Evolutionary conservation across 2,329 filamentous ascomycete species (phyloP), one percentile per base, ranked within the genome.

Genomic region (Coniochaeta sp.): DNA sequence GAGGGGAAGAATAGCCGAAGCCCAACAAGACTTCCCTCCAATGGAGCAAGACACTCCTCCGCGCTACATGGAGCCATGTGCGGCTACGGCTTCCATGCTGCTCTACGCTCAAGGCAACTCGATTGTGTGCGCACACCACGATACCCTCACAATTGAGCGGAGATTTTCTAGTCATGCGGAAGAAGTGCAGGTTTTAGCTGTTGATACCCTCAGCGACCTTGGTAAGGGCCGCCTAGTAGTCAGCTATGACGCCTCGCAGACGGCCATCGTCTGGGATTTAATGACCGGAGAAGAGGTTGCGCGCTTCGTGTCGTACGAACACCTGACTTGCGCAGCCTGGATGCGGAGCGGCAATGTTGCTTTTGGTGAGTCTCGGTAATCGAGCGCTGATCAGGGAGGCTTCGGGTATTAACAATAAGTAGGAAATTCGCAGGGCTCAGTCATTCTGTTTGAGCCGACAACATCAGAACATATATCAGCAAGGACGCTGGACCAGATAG

Each of bases 311-410:
- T 95, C 93, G 0, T 97, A 96, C 70, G 91, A 96, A 69, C 85
- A 90, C 65, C 82, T 98, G 64, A 88, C 87, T 24, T 88, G 91
- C 33, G 93, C 93, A 40, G 82, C 90, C 14, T 99, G 95, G 91
- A 97, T 99, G 93, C 85, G 89, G 52, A 97, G 97, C 76, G 95
- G 95, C 59, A 96, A 96, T 76, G 88, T 99, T 66, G 93, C 91
- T 40, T 98, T 98, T 79, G 95, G 93, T 97, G 81, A 74, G 87
- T 69, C 59, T 55, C 38, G 57, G n/a, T 8, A 34, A 60, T 62
- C 24, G 50, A 58, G 43, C 58, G 16, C 38, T 40, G 9, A 4
- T 63, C 64, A 58, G 67, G 62, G 40, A 61, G 28, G 19, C 43
- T 60, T 26, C 55, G 1, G 6, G 17, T n/a, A n/a, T 63, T 67